phyloP scores from a whole-genome alignment of 1,284 basidiomycete genomes.

The Cutaneotrichosporon dermatis region DNA sequence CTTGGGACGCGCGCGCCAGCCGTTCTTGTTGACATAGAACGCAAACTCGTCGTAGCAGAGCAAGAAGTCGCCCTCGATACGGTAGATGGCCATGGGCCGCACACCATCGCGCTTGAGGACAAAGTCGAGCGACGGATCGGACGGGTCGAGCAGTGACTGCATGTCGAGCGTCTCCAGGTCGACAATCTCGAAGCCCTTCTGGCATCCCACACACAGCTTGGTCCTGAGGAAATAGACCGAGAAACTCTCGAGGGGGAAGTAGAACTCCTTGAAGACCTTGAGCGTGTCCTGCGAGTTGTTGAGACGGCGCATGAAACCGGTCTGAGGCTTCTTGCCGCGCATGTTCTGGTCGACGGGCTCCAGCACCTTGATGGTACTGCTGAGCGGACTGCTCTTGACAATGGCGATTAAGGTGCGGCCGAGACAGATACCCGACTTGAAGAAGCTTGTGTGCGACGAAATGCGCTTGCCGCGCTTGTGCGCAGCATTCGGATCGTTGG shows the following conservation, averaged over 20 bases:
- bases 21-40: conserved; percentile 97
- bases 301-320: conserved; percentile 77
- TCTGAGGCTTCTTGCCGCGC: conserved; percentile 73
- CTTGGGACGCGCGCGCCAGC: conserved; percentile 80
- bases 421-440: conserved; percentile 92
- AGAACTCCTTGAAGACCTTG: conserved; percentile 96
- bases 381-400: conserved; percentile 90
- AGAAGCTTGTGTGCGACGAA: conserved; percentile 94
- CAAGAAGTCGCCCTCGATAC: conserved; percentile 94
- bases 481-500: conserved; percentile 81
- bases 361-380: conserved; percentile 94
- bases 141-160: conserved; percentile 90
- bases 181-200: conserved; percentile 98
- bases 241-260: conserved; percentile 94
- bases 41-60: conserved; percentile 99
- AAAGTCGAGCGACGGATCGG: conserved; percentile 87
- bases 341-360: conserved; percentile 91
- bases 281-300: conserved; percentile 88
- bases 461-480: conserved; percentile 92
- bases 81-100: conserved; percentile 92
- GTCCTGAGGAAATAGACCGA: conserved; percentile 98
- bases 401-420: conserved; percentile 92
- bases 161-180: conserved; percentile 96
- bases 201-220: conserved; percentile 93
- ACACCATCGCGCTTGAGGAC: conserved; percentile 84